Evolutionary conservation across 2,329 filamentous ascomycete genomes (phyloP), one percentile per base, ranked within the genome.

Genomic region (Dendrostoma leiphaemia): DNA sequence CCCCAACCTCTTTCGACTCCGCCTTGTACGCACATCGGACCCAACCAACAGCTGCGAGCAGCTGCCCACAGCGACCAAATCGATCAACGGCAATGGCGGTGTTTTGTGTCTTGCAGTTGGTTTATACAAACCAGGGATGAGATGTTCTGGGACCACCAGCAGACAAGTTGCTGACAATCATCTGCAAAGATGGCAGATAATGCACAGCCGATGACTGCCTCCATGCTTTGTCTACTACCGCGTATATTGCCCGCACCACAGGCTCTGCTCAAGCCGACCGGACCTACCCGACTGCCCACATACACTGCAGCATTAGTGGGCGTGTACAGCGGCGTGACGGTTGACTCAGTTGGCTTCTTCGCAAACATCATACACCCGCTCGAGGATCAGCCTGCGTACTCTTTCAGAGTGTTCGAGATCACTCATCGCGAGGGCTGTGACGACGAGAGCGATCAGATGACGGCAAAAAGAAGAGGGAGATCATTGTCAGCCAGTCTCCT

Each of bases 231-330:
- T 60, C 73, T 82, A 35, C 71, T 85, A 3, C 83, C 83, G 26
- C 78, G 83, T 46, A 75, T 86, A 48, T 76, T 86, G 26, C 83
- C 83, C 8, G 83, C 83, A 1, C 83, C 83, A 1, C 83, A 86
- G 66, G 80, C 80, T 44, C 73, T 86, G n/a, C 70, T 86, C 44
- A 81, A 81, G 55, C 75, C 81, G 9, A 70, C 73, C 21, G 76
- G 83, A 3, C 81, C 81, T 7, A 71, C 70, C 26, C 75, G 82
- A 41, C 76, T 86, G 63, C 82, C 83, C 41, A 75, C 80, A 58
- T 74, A 76, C 15, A 70, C 73, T 15, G 80, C 80, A 37, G 76
- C 76, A 50, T 79, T 85, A 63, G 76, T 78, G 1, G 82, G 82
- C n/a, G 80, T 85, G 8, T 75, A 80, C 59, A 82, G 76, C 56